A percentile compares a stretch with the other conserved stretches of the same genome.
Evolutionary conservation across 495 filamentous ascomycete species (phyloP).

Genomic region (Penicillium simplicissimum): DNA sequence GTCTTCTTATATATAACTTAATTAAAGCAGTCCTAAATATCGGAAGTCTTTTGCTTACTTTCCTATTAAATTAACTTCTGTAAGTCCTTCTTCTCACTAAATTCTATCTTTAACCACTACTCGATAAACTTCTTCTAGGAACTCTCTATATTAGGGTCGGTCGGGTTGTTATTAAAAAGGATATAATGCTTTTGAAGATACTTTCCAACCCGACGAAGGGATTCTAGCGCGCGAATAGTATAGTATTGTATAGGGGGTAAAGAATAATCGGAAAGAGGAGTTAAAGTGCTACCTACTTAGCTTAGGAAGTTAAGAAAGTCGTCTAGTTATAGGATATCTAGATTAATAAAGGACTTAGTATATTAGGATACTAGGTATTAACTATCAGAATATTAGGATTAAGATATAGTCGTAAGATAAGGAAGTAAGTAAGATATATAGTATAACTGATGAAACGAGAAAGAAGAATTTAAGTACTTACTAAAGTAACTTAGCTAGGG

Average conservation of each 20-base stretch:
- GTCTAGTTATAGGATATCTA: neutral
- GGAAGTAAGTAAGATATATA: neutral
- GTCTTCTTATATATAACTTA: slow-evolving; percentile 14
- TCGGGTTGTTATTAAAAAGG: neutral
- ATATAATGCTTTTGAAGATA: neutral
- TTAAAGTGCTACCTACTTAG: neutral
- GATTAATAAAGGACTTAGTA: neutral
- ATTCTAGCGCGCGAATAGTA: neutral
- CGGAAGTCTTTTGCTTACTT: neutral
- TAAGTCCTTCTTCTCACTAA: neutral
- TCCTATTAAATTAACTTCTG: neutral
- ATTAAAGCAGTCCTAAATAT: slow-evolving; percentile 7
- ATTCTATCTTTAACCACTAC: neutral
- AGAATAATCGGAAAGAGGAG: neutral
- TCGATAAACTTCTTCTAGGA: neutral
- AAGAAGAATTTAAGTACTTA: neutral
- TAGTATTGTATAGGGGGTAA: too few species aligned
- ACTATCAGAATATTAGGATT: neutral
- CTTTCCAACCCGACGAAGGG: neutral
- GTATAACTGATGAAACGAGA: neutral
- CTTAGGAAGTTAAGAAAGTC: neutral
- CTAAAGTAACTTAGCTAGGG: neutral
- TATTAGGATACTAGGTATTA: neutral
- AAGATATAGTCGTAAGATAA: neutral
- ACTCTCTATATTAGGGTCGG: neutral